Evolutionary conservation across 1,139 yeast genomes (phyloP), one percentile per base, ranked within the genome.

Genomic region (Saccharomyces hybrid): DNA sequence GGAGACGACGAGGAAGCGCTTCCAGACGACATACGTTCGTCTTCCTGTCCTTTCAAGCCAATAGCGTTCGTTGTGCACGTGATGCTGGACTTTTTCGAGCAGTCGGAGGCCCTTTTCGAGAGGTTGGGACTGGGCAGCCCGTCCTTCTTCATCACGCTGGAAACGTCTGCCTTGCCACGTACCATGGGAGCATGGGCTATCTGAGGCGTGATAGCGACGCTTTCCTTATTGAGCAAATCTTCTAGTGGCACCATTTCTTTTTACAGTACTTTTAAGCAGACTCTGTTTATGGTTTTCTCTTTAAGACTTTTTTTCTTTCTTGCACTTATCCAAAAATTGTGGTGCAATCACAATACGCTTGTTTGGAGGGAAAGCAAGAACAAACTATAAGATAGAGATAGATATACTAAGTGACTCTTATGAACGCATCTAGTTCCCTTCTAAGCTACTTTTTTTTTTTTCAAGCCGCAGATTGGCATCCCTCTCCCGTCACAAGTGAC

Each of bases 211-310:
- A 34, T 9, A 23, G 51, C 29, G 46, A 47, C n/a, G 32, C 42
- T 49, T 27, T 62, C 65, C 25, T 58, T 57, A 48, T 62, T 62
- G 46, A 62, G 49, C 27, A 62, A 51, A 51, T 62, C 62, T 44
- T 58, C 57, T 9, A 62, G 47, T 25, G 59, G 54, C 7, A 57
- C 60, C 64, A 60, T 60, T 9, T 19, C 23, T 19, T 19, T 19
- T 8, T 42, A 3, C 27, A 13, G 13, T 25, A 25, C 42, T 31
- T 23, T 23, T 4, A 13, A 14, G 14, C 38, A 46, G 9, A 23
- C 27, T 34, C 16, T 23, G 34, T 46, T 38, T 16, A 16, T 3
- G 3, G 25, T 16, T 38, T 38, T 38, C 25, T 19, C 23, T 19
- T 19, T 3, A 9, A 7, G 2, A 14, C 6, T 38, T 38, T 11